phyloP scores from a whole-genome alignment of 1,139 yeast species.

The Diutina neorugosa region DNA sequence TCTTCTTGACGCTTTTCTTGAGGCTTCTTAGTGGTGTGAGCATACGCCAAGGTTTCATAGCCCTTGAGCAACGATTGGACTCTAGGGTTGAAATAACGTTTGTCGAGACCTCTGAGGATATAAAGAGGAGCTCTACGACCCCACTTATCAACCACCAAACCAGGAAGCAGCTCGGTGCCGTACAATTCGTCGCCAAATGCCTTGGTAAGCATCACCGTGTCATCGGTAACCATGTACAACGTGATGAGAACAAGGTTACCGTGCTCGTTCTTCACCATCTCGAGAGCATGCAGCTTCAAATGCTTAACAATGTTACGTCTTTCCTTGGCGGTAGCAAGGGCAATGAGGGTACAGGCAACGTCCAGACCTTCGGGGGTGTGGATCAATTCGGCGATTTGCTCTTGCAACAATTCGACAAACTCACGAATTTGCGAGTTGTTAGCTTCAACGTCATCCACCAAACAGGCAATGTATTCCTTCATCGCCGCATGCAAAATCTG shows the following conservation, averaged over 20 bases:
- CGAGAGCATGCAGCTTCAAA: slow-evolving; percentile 61
- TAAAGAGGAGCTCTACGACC: slow-evolving; percentile 86
- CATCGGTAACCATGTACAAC: slow-evolving; percentile 81
- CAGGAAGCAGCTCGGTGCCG: slow-evolving; percentile 41
- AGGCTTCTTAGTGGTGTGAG: slow-evolving; percentile 76
- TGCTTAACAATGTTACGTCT: slow-evolving; percentile 67
- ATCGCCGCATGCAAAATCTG: slow-evolving; percentile 94
- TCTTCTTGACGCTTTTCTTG: slow-evolving; percentile 66
- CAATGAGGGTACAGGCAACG: slow-evolving; percentile 72
- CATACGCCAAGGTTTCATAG: slow-evolving; percentile 53
- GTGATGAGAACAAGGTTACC: slow-evolving; percentile 78
- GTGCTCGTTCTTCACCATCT: slow-evolving; percentile 69
- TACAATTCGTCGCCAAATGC: slow-evolving; percentile 53
- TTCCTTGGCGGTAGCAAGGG: slow-evolving; percentile 85
- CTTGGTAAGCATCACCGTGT: slow-evolving; percentile 72
- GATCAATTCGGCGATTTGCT: slow-evolving; percentile 87
- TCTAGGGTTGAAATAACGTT: slow-evolving; percentile 70
- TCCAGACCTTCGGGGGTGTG: slow-evolving; percentile 95
- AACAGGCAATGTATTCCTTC: slow-evolving; percentile 72
- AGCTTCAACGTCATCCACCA: slow-evolving; percentile 33
- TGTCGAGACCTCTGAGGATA: slow-evolving; percentile 66
- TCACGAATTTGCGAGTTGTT: slow-evolving; percentile 60
- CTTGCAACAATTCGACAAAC: slow-evolving; percentile 71
- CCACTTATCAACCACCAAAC: slow-evolving; percentile 55
- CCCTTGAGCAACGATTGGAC: slow-evolving; percentile 46